Evolutionary conservation across 1,139 yeast species (phyloP).

Genomic region (Sugiyamaella sp.): DNA sequence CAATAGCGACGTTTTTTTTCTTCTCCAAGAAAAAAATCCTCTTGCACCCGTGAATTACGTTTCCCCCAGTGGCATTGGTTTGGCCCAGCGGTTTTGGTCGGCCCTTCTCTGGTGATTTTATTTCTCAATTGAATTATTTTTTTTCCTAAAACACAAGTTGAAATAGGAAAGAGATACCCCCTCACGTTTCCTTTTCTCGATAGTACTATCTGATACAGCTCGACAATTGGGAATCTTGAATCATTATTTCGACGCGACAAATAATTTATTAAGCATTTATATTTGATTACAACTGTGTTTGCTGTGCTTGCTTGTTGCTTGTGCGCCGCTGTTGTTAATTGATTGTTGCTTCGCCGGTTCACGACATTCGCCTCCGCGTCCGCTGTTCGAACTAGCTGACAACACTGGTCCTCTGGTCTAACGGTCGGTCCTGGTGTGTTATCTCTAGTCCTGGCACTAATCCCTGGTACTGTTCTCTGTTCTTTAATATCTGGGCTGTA

Average conservation of each 20-base stretch:
- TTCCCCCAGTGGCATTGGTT: too few relatives aligned
- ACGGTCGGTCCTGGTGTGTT: not conserved
- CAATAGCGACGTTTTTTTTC: not conserved
- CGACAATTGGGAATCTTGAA: not conserved
- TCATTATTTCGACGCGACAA: not conserved
- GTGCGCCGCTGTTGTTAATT: not conserved
- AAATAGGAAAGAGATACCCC: constrained; percentile 9
- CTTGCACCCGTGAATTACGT: not conserved
- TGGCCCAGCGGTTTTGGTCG: too few relatives aligned
- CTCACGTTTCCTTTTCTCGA: not conserved
- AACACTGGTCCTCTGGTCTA: too few relatives aligned
- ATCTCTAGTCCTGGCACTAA: not conserved
- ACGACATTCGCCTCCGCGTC: too few relatives aligned
- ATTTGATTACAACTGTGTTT: too few relatives aligned
- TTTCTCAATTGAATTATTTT: not conserved
- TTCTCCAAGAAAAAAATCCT: not conserved
- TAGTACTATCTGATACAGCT: not conserved
- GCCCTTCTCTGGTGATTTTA: not conserved
- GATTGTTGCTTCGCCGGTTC: not conserved
- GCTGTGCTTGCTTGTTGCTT: too few relatives aligned
- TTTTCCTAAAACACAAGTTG: constrained; percentile 3
- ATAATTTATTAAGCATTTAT: not conserved
- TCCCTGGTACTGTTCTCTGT: not conserved
- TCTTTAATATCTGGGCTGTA: not conserved
- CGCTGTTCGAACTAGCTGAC: too few relatives aligned